Evolutionary conservation across 176 grass and related monocot species (phyloP), one percentile per base, ranked within the genome.

Genomic region (Chrysopogon serrulatus): DNA sequence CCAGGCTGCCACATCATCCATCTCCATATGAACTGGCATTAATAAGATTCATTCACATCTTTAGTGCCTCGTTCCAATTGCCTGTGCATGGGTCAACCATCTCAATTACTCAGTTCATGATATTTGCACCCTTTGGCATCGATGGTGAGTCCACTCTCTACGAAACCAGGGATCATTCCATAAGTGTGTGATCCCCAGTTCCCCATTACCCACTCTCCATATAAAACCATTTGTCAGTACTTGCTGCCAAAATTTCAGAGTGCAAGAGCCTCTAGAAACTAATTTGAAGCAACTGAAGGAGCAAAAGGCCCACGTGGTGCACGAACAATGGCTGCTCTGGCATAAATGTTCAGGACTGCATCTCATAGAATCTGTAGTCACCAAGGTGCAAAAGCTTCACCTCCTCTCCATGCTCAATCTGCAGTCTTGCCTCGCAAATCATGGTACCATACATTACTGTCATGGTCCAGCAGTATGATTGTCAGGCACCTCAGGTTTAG

Each of bases 281-380:
- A 53, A 19, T 36, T 28, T 21, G 37, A 79, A 60, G 40, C 31
- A 63, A 15, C 51, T 28, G 51, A 31, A 8, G 54, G 54, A 48
- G 40, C 14, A 32, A 24, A 28, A 73, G 27, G 70, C 60, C 60
- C 48, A 23, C 27, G 77, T 13, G 33, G 43, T 31, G 77, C 0
- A 10, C 77, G 57, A 74, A 7, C 68, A 74, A 65, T 74, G n/a
- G 84, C 77, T 16, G 84, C 77, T 24, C 43, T 43, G 4, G 68
- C 54, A 49, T 87, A 81, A 31, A 67, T 5, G 43, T 73, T 51
- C n/a, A n/a, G n/a, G n/a, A n/a, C n/a, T n/a, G n/a, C n/a, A n/a
- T n/a, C n/a, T n/a, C n/a, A n/a, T n/a, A n/a, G n/a, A n/a, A n/a
- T n/a, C n/a, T n/a, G n/a, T n/a, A n/a, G n/a, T n/a, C n/a, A n/a